Base-by-base conservation (phyloP, 148 eudicot genomes). In the Nepenthes gracilis region DNA sequence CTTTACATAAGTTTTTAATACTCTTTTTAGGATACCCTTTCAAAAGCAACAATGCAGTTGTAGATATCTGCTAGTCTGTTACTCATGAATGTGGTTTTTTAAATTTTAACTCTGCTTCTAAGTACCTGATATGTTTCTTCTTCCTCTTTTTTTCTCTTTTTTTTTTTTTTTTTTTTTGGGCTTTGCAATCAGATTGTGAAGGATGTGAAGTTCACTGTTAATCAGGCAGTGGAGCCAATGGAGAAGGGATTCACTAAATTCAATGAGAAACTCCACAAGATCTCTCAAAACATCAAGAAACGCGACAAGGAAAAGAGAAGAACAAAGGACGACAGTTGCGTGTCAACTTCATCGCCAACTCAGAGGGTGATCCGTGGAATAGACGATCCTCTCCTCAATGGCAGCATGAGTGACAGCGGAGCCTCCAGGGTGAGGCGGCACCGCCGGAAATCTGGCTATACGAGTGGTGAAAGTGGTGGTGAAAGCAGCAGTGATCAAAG, bases 391-490 rank as follows among this genome's bases (percentile, higher is more conserved):
- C 91, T 94, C 35, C 63, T 94, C 43, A 82, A 73, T 59, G 99
- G 97, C 40, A 94, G 99, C 80, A 55, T 74, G 67, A 94, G 99
- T 61, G 99, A 89, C 53, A 83, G 80, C 59, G 88, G 78, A 35
- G 63, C 72, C 34, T 65, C 82, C 5, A 89, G 65, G 74, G 81
- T 67, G 61, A 79, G 84, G 72, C 88, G 66, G 63, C 85, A 86
- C 51, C 84, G 87, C 6, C 66, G 69, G 56, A 94, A 81, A 74
- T 75, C 92, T 1, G 97, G 97, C 0, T 85, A 86, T 67, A 75
- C 85, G 1, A 94, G 99, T 61, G 87, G 80, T 48, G 98, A 87
- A 74, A 94, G 99, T 67, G 99, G 99, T 12, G 90, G 92, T n/a
- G 99, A 94, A 74, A 94, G 97, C 73, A 89, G 96, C 71, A 81